Evolutionary conservation across 352 stramenopile species (phyloP).

Genomic region (Globisporangium camurandrum): DNA sequence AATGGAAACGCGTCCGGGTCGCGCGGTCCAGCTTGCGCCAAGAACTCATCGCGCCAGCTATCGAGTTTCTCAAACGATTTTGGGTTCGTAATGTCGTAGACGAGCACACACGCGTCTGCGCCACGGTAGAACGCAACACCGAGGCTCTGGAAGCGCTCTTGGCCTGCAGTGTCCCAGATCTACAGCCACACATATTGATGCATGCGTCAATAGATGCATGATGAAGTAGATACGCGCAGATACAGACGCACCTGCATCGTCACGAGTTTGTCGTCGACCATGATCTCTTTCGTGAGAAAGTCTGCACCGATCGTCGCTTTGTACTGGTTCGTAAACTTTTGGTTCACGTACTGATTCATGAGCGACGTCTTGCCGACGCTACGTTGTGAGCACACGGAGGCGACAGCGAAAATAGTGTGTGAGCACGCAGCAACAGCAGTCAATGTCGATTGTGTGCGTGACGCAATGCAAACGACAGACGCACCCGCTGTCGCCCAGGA

Average conservation of each 20-base stretch:
- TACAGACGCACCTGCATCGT: constrained; percentile 82
- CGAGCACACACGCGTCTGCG: constrained; percentile 96
- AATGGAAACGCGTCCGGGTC: constrained; percentile 96
- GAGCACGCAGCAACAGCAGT: neutral
- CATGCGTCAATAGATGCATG: too few relatives aligned
- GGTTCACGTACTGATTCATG: constrained; percentile 99
- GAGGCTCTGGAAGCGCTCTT: constrained; percentile 98
- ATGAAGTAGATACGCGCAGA: neutral
- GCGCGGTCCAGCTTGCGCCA: constrained; percentile 85
- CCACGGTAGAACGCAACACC: constrained; percentile 98
- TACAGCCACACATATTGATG: constrained; percentile 17
- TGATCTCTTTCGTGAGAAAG: constrained; percentile 97
- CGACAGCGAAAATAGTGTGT: neutral
- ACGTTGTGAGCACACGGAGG: constrained; percentile 1
- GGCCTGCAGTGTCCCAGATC: constrained; percentile 99
- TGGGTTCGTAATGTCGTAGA: constrained; percentile 99
- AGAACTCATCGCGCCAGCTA: constrained; percentile 97
- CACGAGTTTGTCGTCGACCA: constrained; percentile 94
- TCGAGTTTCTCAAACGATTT: constrained; percentile 98
- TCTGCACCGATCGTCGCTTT: constrained; percentile 99
- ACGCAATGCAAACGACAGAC: constrained; percentile 10
- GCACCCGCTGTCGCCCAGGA: constrained; percentile 96
- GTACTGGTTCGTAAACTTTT: constrained; percentile 98
- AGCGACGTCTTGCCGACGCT: constrained; percentile 98
- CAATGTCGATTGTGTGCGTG: too few relatives aligned